Evolutionary conservation across 2,329 filamentous ascomycete genomes (phyloP).

Genomic region (Aureobasidium musti): DNA sequence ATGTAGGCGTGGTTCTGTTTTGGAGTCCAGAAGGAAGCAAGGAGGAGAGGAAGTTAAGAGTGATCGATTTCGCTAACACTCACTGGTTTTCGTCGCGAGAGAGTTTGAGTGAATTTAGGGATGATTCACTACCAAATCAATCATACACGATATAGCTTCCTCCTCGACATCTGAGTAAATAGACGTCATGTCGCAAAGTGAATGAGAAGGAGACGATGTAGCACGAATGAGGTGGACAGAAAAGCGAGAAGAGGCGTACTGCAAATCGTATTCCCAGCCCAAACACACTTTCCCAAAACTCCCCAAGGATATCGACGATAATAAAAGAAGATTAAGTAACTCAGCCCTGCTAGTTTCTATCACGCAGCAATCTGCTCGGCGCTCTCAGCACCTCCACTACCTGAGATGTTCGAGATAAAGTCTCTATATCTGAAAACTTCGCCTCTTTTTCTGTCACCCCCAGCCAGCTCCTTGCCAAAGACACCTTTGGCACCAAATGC

Average conservation of each 20-base stretch:
- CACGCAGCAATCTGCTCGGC: conserved; percentile 12
- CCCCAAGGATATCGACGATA: neutral
- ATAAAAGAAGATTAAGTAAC: neutral
- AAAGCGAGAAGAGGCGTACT: neutral
- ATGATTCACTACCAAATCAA: no score
- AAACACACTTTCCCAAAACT: neutral
- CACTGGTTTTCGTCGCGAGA: no score
- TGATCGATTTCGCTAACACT: no score
- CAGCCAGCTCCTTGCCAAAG: conserved; percentile 49
- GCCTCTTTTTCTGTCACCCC: conserved; percentile 58
- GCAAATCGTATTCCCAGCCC: neutral
- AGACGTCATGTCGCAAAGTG: no score
- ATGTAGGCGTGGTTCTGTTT: no score
- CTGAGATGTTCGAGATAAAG: conserved; percentile 65
- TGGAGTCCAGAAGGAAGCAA: no score
- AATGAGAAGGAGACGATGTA: no score
- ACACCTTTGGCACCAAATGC: conserved; percentile 69
- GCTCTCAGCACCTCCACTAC: conserved; percentile 39
- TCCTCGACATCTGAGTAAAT: no score
- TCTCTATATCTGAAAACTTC: conserved; percentile 95
- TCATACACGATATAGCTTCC: no score
- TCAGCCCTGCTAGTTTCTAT: neutral
- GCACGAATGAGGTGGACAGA: neutral
- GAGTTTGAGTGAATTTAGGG: no score
- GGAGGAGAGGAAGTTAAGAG: no score